These are phyloP conservation scores for Cerrena zonata DNA, from an alignment of 1,284 basidiomycete genomes.

Conservation along the genomic window DNA sequence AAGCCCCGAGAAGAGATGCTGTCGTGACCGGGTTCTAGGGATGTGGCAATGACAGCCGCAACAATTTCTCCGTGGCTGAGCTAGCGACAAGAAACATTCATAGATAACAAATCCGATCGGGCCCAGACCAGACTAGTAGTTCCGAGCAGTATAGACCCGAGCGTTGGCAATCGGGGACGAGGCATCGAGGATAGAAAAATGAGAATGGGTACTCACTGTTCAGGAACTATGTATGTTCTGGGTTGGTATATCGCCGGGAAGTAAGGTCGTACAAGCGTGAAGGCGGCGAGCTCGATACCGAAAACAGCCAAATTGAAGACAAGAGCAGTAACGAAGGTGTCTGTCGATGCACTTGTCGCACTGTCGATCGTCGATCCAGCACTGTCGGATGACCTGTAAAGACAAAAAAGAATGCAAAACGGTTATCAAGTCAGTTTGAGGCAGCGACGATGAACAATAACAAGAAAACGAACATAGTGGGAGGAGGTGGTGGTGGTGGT, in stretches of 20 bases:
- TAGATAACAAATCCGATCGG: too few species aligned
- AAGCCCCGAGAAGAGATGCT: too few species aligned
- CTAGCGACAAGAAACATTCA: too few species aligned
- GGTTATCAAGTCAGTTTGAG: background rate
- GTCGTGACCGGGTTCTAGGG: too few species aligned
- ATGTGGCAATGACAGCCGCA: too few species aligned
- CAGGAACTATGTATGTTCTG: slow-evolving; percentile 52
- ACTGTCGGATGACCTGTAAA: background rate
- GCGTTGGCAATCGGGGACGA: too few species aligned
- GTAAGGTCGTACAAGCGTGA: slow-evolving; percentile 64
- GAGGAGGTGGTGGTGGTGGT: background rate
- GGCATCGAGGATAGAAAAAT: too few species aligned
- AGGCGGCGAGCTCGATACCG: slow-evolving; percentile 58
- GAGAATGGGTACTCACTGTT: slow-evolving; percentile 40
- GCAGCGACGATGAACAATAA: background rate
- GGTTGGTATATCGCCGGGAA: slow-evolving; percentile 81
- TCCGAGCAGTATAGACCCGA: too few species aligned
- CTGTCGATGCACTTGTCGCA: slow-evolving; percentile 29
- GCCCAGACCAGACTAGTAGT: too few species aligned
- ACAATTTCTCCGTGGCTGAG: too few species aligned
- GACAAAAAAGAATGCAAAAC: background rate
- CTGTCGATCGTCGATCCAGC: slow-evolving; percentile 8
- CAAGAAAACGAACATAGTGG: background rate
- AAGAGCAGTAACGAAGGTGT: slow-evolving; percentile 73
- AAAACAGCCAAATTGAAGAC: slow-evolving; percentile 69